Percentiles rank a stretch among this genome's conserved stretches.
phyloP scores from a whole-genome alignment of 768 basidiomycete species.

The Kwoniella dendrophila region DNA sequence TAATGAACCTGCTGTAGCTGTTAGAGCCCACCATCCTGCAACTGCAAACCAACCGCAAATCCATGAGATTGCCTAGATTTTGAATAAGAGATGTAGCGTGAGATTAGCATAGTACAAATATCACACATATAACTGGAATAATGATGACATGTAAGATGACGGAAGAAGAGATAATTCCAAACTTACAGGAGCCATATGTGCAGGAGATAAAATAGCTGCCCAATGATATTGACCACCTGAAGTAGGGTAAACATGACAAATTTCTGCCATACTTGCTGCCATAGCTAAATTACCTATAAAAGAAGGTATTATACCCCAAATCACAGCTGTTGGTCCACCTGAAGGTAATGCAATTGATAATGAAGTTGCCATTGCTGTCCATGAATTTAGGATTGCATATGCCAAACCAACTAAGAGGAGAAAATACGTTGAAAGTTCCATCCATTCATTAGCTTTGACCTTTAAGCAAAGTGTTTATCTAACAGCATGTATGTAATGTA shows the following conservation, averaged over 20 bases:
- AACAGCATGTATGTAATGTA: too few relatives aligned
- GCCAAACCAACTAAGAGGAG: slow-evolving; percentile 37
- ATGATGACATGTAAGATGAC: neutral
- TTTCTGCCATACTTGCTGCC: slow-evolving; percentile 46
- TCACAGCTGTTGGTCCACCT: slow-evolving; percentile 44
- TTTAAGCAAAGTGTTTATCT: too few relatives aligned
- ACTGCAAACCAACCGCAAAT: slow-evolving; percentile 49
- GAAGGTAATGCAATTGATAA: slow-evolving; percentile 42
- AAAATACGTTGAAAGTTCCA: neutral
- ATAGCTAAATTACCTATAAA: slow-evolving; percentile 42
- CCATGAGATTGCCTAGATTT: slow-evolving; percentile 41
- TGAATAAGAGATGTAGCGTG: too few relatives aligned
- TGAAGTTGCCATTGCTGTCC: slow-evolving; percentile 47
- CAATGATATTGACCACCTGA: slow-evolving; percentile 50
- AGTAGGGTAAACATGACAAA: slow-evolving; percentile 35
- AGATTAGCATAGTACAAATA: too few relatives aligned
- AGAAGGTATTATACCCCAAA: slow-evolving; percentile 46
- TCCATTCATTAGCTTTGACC: neutral
- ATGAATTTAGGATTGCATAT: slow-evolving; percentile 46
- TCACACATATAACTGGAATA: neutral
- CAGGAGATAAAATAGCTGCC: slow-evolving; percentile 40
- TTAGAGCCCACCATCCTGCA: slow-evolving; percentile 47
- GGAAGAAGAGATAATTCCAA: neutral
- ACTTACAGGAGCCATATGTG: slow-evolving; percentile 40
- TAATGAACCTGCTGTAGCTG: slow-evolving; percentile 46